Percentiles rank a stretch among this genome's conserved stretches.
Conservation (phyloP, 2,329 filamentous ascomycete genomes). For the Cordyceps cicadae region DNA sequence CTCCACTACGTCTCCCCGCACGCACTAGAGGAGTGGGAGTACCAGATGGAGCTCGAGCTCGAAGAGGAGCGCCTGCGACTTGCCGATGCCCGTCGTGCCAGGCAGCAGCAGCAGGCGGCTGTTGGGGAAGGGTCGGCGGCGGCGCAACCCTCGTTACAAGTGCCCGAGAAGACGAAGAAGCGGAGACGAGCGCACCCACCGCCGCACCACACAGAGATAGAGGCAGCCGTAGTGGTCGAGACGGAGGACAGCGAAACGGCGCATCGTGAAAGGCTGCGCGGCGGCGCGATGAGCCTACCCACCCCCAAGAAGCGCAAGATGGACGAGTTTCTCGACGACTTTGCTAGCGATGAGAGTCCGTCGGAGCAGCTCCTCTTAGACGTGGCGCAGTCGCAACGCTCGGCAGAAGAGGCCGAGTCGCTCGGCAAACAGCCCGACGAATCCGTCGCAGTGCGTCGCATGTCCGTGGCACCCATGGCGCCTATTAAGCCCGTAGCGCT, state of each 20-base stretch:
- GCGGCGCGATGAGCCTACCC: slow-evolving; percentile 26
- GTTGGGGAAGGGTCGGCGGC: too few species aligned
- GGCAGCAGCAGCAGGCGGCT: background rate
- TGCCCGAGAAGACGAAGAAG: background rate
- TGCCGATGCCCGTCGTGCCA: slow-evolving; percentile 18
- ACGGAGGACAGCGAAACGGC: slow-evolving; percentile 17
- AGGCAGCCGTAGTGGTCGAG: slow-evolving; percentile 23
- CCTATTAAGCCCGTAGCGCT: background rate
- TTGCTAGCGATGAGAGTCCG: slow-evolving; percentile 17
- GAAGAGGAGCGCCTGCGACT: slow-evolving; percentile 29
- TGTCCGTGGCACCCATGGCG: background rate
- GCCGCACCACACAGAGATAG: slow-evolving; percentile 17
- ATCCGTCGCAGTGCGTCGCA: too few species aligned
- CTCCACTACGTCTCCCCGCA: slow-evolving; percentile 51
- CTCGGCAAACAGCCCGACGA: background rate
- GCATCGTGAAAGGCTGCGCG: slow-evolving; percentile 19
- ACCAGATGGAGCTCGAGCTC: slow-evolving; percentile 32
- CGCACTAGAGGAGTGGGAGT: slow-evolving; percentile 50
- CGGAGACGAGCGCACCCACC: background rate
- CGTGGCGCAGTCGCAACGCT: background rate
- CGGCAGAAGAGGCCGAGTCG: background rate
- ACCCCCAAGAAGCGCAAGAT: slow-evolving; percentile 27
- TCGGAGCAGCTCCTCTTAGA: slow-evolving; percentile 20
- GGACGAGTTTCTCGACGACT: slow-evolving; percentile 11
- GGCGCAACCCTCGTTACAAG: background rate